Percentiles rank a stretch among this genome's conserved stretches.
These are phyloP conservation scores for Physcomitrellopsis africana DNA, from an alignment of 225 moss, liverwort and hornwort species.

Conservation along the genomic window DNA sequence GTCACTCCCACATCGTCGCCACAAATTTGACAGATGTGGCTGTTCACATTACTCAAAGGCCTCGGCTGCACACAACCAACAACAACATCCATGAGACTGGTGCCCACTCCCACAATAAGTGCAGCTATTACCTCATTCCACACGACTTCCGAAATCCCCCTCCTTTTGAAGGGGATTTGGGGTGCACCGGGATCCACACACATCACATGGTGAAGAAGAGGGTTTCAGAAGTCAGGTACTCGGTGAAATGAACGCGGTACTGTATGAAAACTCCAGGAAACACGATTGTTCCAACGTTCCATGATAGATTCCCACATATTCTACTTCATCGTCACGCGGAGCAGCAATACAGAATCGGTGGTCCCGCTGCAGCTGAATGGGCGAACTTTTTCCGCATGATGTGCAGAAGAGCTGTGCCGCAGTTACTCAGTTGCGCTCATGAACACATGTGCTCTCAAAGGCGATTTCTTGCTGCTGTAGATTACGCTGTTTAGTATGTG, in stretches of 20 bases:
- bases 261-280: neutral
- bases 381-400: too few relatives aligned
- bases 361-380: neutral
- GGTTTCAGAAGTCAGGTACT: neutral
- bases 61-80: slow-evolving; percentile 46
- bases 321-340: neutral
- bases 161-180: too few relatives aligned
- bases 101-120: neutral
- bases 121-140: neutral
- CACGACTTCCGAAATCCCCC: neutral
- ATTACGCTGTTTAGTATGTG: too few relatives aligned
- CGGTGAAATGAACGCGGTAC: neutral
- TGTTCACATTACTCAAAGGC: slow-evolving; percentile 57
- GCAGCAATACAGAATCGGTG: neutral
- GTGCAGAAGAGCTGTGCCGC: too few relatives aligned
- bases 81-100: neutral
- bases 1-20: slow-evolving; percentile 66
- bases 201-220: too few relatives aligned
- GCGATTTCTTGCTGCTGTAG: too few relatives aligned
- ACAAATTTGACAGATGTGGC: slow-evolving; percentile 66
- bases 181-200: neutral
- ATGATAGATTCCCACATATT: neutral
- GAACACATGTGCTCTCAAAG: too few relatives aligned
- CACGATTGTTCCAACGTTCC: neutral
- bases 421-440: too few relatives aligned